These are phyloP conservation scores for Penicillium mononematosum DNA, from an alignment of 495 filamentous ascomycete genomes.

Conservation along the genomic window DNA sequence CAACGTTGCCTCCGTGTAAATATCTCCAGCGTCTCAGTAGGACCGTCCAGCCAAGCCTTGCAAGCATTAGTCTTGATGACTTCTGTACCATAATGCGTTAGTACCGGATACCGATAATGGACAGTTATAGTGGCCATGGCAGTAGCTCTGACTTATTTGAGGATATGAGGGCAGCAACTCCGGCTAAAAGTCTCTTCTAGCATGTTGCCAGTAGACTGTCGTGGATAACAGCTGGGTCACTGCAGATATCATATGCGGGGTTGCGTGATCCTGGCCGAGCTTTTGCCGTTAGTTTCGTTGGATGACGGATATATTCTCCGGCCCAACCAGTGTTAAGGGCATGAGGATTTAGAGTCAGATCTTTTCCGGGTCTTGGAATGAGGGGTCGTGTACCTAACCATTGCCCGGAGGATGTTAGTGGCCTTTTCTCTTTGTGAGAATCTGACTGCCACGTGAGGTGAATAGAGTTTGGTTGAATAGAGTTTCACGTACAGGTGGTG, in stretches of 20 bases:
- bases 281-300: slow-evolving; percentile 63
- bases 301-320: slow-evolving; percentile 71
- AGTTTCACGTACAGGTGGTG: not conserved
- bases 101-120: slow-evolving; percentile 74
- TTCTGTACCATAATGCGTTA: slow-evolving; percentile 67
- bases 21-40: slow-evolving; percentile 72
- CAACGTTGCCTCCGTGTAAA: slow-evolving; percentile 56
- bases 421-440: not conserved
- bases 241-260: slow-evolving; percentile 75
- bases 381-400: slow-evolving; percentile 60
- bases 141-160: slow-evolving; percentile 76
- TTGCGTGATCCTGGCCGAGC: slow-evolving; percentile 72
- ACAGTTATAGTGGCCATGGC: slow-evolving; percentile 87
- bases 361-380: slow-evolving; percentile 68
- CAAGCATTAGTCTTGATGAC: slow-evolving; percentile 85
- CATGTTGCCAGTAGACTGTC: slow-evolving; percentile 85
- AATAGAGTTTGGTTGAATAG: not conserved
- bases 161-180: slow-evolving; percentile 81
- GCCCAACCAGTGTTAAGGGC: slow-evolving; percentile 70
- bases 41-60: slow-evolving; percentile 90
- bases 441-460: not conserved
- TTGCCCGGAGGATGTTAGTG: slow-evolving; percentile 47
- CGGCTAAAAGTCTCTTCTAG: slow-evolving; percentile 84
- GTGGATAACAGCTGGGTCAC: slow-evolving; percentile 84
- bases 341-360: slow-evolving; percentile 72